Evolutionary conservation across 23 red algal genomes (phyloP), one percentile per base, ranked within the genome.

Genomic region (Rhodosorus marinus): DNA sequence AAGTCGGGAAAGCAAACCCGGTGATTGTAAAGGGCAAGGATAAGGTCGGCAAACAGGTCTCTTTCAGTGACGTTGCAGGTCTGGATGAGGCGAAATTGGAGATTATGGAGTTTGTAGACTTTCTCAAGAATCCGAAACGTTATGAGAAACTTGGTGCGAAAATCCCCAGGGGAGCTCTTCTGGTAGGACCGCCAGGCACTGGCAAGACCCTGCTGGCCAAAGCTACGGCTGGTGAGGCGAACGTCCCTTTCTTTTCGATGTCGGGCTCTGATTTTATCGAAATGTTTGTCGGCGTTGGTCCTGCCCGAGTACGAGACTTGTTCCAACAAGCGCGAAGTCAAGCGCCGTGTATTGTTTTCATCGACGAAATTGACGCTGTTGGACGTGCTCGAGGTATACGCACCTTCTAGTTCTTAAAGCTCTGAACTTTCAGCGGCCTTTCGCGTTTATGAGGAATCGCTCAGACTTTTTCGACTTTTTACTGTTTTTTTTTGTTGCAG

Each of bases 21-120:
- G 77, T 70, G 8, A 64, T 98, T 21, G 64, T 98, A 3, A 80
- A 81, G 57, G 48, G 48, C 20, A 32, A 15, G 20, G 52, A 3
- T 28, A 41, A 57, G 52, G 71, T 64, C 28, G 83, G 68, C 47
- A 69, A 57, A 32, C 35, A 57, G 7, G 55, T 57, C 14, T 81
- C 54, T 6, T 98, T 98, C 34, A 49, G 64, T 8, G 78, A 98
- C 26, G 90, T 98, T 41, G 90, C 90, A 2, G 90, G 90, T 19
- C 63, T 98, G 14, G 90, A 98, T 41, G 90, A 98, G 54, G 90
- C 90, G n/a, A 98, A 98, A 62, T 28, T 63, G 41, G 90, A 98
- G 19, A 77, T 98, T 11, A 98, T 98, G 90, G 90, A 98, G 70
- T 82, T 98, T 61, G 90, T 98, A 8, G 90, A 98, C 66, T 98